Percentiles rank a stretch among this genome's conserved stretches.
phyloP scores from a whole-genome alignment of 805 yeast species.

The Candida coquimbonensis region DNA sequence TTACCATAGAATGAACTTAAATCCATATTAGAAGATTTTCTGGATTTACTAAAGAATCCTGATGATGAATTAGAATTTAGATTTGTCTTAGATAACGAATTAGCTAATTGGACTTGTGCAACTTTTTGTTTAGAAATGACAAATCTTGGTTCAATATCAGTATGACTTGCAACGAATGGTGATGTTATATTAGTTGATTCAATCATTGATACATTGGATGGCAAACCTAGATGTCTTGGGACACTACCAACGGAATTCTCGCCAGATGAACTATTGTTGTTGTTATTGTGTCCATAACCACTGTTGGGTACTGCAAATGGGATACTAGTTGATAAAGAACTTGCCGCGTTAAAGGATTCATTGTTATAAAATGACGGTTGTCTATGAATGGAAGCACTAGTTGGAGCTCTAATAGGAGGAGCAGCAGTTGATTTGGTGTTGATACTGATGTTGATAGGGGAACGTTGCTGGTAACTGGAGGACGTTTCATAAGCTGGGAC shows the following conservation, averaged over 20 bases:
- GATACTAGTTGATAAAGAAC: constrained; percentile 16
- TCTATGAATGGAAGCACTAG: constrained; percentile 23
- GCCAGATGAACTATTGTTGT: constrained; percentile 35
- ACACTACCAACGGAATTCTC: constrained; percentile 21
- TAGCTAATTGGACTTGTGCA: constrained; percentile 24
- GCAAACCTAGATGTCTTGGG: constrained; percentile 30
- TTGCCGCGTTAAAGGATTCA: constrained; percentile 12
- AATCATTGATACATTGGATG: constrained; percentile 34
- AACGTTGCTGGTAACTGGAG: constrained; percentile 1
- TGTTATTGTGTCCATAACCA: constrained; percentile 19
- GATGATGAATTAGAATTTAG: constrained; percentile 20
- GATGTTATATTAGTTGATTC: constrained; percentile 62
- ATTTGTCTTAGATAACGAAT: constrained; percentile 14
- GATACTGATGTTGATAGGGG: constrained; percentile 2
- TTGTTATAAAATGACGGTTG: constrained; percentile 16
- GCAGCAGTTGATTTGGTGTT: constrained; percentile 8
- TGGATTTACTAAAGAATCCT: constrained; percentile 39
- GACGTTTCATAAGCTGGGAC: constrained; percentile 10
- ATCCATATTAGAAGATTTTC: constrained; percentile 30
- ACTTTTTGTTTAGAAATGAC: constrained; percentile 75
- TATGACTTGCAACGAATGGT: constrained; percentile 49
- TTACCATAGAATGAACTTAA: constrained; percentile 21
- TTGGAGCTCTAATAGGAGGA: constrained; percentile 25
- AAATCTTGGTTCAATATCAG: constrained; percentile 77
- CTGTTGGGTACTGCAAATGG: constrained; percentile 21